A percentile compares a stretch with the other conserved stretches of the same genome.
Evolutionary conservation across 1,139 yeast genomes (phyloP).

Genomic region (Saccharomyces hybrid): DNA sequence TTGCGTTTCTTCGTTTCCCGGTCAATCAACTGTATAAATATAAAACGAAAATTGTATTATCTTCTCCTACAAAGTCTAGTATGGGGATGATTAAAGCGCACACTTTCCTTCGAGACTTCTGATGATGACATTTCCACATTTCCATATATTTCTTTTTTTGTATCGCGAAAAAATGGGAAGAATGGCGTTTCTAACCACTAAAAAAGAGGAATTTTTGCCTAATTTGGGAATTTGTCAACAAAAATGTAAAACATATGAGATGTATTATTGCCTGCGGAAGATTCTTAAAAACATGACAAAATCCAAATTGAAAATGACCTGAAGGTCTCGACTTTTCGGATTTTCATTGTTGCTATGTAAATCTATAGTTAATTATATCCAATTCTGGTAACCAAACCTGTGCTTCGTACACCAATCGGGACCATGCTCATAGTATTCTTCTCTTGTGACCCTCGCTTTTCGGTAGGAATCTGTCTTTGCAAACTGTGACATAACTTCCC

Average conservation of each 20-base stretch:
- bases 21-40: background rate
- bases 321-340: background rate
- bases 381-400: conserved; percentile 56
- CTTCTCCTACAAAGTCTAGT: background rate
- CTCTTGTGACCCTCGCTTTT: conserved; percentile 56
- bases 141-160: background rate
- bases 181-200: background rate
- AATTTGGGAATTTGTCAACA: background rate
- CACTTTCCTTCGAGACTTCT: background rate
- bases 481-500: conserved; percentile 52
- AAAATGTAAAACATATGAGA: background rate
- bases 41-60: background rate
- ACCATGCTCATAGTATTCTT: conserved; percentile 84
- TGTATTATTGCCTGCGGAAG: background rate
- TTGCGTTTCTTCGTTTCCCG: background rate
- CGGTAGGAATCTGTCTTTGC: conserved; percentile 44
- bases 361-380: conserved; percentile 17
- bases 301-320: background rate
- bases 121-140: background rate
- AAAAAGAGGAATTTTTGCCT: background rate
- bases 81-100: background rate
- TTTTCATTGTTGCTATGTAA: background rate
- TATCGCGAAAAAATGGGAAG: background rate
- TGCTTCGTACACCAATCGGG: conserved; percentile 63
- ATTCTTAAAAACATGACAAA: background rate